phyloP scores from a whole-genome alignment of 2,329 filamentous ascomycete species.

The Zymoseptoria crescenta region DNA sequence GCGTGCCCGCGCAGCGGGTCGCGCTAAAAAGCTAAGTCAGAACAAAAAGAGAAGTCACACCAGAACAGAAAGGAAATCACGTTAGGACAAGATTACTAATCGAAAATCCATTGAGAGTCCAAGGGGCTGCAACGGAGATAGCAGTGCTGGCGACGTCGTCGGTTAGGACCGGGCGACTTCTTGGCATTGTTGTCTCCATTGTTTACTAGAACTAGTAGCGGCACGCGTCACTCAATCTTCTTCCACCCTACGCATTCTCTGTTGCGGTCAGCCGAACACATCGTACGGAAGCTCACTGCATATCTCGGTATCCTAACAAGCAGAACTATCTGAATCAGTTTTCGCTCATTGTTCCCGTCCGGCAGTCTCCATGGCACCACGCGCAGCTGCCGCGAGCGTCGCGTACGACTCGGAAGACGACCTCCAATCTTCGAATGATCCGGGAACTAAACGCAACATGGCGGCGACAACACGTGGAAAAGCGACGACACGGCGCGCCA shows the following conservation, averaged over 20 bases:
- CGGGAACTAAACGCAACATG: constrained; percentile 7
- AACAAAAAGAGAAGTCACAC: no score
- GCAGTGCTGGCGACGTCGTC: background rate
- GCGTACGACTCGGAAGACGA: constrained; percentile 13
- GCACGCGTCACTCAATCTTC: background rate
- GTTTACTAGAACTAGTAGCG: background rate
- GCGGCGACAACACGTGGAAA: constrained; percentile 22
- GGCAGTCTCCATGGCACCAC: constrained; percentile 10
- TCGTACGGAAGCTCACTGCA: background rate
- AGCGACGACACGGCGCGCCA: constrained; percentile 31
- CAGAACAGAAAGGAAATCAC: no score
- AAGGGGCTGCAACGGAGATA: no score
- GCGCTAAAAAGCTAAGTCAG: no score
- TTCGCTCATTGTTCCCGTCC: background rate
- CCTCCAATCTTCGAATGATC: constrained; percentile 9
- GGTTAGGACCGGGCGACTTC: background rate
- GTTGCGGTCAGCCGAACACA: background rate
- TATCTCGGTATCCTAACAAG: background rate
- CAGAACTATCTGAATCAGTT: background rate
- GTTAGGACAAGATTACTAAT: no score
- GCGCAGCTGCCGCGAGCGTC: constrained; percentile 10
- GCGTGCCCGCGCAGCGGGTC: no score
- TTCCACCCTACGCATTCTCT: background rate
- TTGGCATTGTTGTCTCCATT: background rate
- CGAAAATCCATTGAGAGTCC: no score